Conservation (phyloP, 768 basidiomycete species). For the Pisolithus albus region DNA sequence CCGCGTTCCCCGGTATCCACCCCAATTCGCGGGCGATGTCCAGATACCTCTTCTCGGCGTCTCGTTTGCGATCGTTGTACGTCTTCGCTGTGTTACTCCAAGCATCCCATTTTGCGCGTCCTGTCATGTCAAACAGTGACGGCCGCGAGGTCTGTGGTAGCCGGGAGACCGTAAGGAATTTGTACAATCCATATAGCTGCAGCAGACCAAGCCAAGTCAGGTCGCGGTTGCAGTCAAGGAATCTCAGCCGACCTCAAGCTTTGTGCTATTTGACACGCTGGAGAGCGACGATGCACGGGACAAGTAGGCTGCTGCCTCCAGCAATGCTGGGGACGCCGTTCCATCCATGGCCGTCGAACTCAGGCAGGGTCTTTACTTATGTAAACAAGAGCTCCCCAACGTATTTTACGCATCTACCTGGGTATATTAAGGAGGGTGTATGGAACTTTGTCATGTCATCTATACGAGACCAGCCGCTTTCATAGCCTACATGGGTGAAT, state of each 20-base stretch:
- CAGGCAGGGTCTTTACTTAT: constrained; percentile 25
- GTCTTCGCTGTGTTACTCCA: constrained; percentile 52
- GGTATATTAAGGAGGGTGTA: neutral
- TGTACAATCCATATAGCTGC: constrained; percentile 85
- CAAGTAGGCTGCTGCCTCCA: constrained; percentile 58
- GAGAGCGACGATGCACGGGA: constrained; percentile 48
- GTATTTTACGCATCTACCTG: constrained; percentile 1
- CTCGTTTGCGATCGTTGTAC: constrained; percentile 35
- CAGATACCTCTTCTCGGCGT: constrained; percentile 61
- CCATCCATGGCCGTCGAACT: constrained; percentile 17
- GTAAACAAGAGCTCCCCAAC: constrained; percentile 19
- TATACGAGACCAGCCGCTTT: constrained; percentile 65
- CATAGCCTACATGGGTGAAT: constrained; percentile 53
- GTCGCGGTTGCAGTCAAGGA: constrained; percentile 8
- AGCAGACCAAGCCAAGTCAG: constrained; percentile 22
- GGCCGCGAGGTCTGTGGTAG: constrained; percentile 56
- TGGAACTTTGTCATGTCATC: constrained; percentile 19
- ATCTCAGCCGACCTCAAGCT: constrained; percentile 61
- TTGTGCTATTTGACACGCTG: constrained; percentile 52
- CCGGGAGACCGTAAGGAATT: constrained; percentile 56
- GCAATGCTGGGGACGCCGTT: constrained; percentile 38
- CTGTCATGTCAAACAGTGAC: constrained; percentile 71
- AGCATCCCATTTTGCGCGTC: constrained; percentile 84
- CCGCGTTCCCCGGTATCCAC: constrained; percentile 43
- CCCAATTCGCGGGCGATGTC: constrained; percentile 63